These are phyloP conservation scores for Chlorella sp. DNA, from an alignment of 139 green algal species.

Conservation along the genomic window DNA sequence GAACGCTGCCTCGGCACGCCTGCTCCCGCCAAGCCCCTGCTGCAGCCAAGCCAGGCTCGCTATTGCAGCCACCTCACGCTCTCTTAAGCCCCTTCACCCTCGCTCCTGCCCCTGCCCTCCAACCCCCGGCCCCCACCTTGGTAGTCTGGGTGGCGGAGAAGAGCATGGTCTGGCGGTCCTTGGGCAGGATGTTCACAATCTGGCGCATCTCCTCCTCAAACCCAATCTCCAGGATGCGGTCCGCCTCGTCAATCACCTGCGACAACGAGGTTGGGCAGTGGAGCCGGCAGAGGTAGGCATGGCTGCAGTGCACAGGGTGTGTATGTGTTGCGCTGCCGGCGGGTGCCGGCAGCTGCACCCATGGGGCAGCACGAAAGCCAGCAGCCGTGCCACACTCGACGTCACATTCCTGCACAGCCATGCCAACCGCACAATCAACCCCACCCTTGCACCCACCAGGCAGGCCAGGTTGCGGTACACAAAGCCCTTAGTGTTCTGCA, in stretches of 20 bases:
- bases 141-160: slow-evolving; percentile 98
- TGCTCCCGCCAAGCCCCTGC: too few relatives aligned
- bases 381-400: neutral
- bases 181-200: slow-evolving; percentile 95
- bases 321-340: too few relatives aligned
- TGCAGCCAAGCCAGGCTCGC: too few relatives aligned
- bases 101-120: neutral
- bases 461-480: slow-evolving; percentile 83
- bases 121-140: slow-evolving; percentile 58
- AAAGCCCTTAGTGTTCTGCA: slow-evolving; percentile 93
- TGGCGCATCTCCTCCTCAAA: slow-evolving; percentile 99
- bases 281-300: neutral
- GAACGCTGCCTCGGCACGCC: too few relatives aligned
- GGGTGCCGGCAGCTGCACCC: neutral
- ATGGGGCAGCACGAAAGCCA: neutral
- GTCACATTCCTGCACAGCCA: neutral
- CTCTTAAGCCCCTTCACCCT: neutral
- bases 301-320: too few relatives aligned
- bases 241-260: slow-evolving; percentile 94
- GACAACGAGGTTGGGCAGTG: neutral
- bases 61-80: too few relatives aligned
- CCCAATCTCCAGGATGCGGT: slow-evolving; percentile 98
- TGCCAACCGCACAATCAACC: neutral
- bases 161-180: slow-evolving; percentile 97
- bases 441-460: slow-evolving; percentile 55